These are phyloP conservation scores for Aspergillus nomiae DNA, from an alignment of 2,329 filamentous ascomycete species.

Conservation along the genomic window DNA sequence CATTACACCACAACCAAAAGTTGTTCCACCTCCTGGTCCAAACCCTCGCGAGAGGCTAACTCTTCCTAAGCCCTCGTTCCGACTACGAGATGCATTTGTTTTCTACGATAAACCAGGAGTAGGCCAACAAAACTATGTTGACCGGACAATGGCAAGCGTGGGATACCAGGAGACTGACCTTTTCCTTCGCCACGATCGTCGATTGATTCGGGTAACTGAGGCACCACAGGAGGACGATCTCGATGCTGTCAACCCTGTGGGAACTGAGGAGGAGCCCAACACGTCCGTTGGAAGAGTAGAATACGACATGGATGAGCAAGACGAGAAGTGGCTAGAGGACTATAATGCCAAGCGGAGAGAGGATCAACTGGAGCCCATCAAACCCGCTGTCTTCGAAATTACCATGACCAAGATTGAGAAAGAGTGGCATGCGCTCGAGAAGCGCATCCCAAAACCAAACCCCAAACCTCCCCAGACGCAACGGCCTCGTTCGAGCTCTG, in stretches of 20 bases:
- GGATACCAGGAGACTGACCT: conserved; percentile 95
- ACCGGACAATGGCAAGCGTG: conserved; percentile 93
- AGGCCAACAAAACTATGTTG: conserved; percentile 87
- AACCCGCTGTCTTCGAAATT: conserved; percentile 92
- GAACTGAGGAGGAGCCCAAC: conserved; percentile 62
- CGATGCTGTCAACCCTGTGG: conserved; percentile 56
- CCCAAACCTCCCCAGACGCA: conserved; percentile 95
- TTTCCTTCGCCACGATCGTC: conserved; percentile 75
- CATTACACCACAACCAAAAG: conserved; percentile 58
- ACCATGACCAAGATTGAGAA: conserved; percentile 99
- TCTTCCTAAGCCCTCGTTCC: conserved; percentile 51
- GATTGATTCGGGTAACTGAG: conserved; percentile 65
- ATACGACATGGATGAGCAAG: conserved; percentile 99
- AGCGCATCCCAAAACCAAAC: conserved; percentile 94
- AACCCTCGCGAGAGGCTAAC: conserved; percentile 53
- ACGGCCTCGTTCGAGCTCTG: conserved; percentile 86
- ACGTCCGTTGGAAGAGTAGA: conserved; percentile 77
- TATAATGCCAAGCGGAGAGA: conserved; percentile 77
- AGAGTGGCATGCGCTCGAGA: conserved; percentile 95
- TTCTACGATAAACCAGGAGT: conserved; percentile 75
- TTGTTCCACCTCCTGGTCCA: conserved; percentile 50
- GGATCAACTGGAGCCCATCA: conserved; percentile 77
- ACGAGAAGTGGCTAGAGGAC: conserved; percentile 90
- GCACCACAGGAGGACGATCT: conserved; percentile 66
- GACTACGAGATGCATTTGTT: conserved; percentile 49